Conservation (phyloP, 2,329 filamentous ascomycete species). For the Knufia fluminis region DNA sequence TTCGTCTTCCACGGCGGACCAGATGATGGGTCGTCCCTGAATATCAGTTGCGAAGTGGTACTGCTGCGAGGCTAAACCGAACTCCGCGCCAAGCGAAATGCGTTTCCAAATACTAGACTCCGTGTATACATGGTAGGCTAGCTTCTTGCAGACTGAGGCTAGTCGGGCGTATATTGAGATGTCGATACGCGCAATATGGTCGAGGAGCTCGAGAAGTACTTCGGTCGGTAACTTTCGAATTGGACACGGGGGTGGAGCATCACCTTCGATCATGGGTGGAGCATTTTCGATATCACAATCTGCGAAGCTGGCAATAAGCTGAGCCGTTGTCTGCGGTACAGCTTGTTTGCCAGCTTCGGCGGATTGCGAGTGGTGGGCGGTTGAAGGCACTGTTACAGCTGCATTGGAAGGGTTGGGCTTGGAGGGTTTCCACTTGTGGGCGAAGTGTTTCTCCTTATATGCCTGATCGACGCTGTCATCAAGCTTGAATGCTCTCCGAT, state of each 20-base stretch:
- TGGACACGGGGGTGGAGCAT: constrained; percentile 66
- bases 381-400: constrained; percentile 42
- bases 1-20: constrained; percentile 24
- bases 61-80: constrained; percentile 76
- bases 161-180: constrained; percentile 67
- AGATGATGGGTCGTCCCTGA: constrained; percentile 32
- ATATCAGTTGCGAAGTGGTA: constrained; percentile 62
- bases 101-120: constrained; percentile 83
- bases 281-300: constrained; percentile 57
- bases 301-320: constrained; percentile 71
- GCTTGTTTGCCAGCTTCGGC: constrained; percentile 24
- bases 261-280: constrained; percentile 61
- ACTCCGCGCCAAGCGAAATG: constrained; percentile 58
- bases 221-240: constrained; percentile 72
- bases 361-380: constrained; percentile 50
- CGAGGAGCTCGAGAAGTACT: constrained; percentile 69
- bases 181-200: constrained; percentile 64
- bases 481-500: constrained; percentile 82
- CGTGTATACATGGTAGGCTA: constrained; percentile 74
- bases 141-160: constrained; percentile 71
- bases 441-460: constrained; percentile 89
- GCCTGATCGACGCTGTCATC: constrained; percentile 73
- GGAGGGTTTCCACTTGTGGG: constrained; percentile 47
- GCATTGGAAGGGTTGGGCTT: constrained; percentile 40
- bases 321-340: constrained; percentile 43